These are phyloP conservation scores for Cinnamomum micranthum DNA, from an alignment of 164 flowering plant genomes.

Conservation along the genomic window DNA sequence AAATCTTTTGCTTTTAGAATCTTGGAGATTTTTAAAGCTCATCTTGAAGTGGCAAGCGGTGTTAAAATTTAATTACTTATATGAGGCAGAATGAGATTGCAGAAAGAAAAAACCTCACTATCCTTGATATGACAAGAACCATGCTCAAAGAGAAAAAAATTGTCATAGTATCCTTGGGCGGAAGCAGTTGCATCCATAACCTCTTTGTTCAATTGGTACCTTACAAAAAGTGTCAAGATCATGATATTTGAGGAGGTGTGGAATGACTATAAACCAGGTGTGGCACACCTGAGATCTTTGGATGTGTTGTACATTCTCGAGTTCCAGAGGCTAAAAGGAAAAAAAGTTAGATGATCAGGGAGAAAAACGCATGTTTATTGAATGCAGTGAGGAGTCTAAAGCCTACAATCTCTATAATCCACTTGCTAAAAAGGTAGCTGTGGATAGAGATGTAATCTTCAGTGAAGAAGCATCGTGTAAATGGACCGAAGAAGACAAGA, in stretches of 20 bases:
- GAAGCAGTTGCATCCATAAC: neutral
- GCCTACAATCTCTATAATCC: no score
- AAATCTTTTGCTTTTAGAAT: neutral
- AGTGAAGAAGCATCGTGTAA: no score
- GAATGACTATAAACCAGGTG: neutral
- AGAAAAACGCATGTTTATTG: no score
- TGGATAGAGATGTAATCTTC: no score
- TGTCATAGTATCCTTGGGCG: neutral
- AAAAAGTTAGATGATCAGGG: no score
- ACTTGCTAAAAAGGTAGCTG: no score
- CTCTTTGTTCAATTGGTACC: neutral
- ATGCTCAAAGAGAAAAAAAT: neutral
- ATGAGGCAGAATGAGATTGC: neutral
- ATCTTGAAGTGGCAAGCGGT: neutral
- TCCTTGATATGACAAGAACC: neutral
- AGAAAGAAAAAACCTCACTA: neutral
- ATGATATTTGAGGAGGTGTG: neutral
- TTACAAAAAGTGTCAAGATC: neutral
- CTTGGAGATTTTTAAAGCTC: neutral
- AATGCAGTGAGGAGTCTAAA: no score
- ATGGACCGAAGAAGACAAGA: no score
- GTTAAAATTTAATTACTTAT: neutral
- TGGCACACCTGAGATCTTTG: neutral
- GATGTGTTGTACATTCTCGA: no score
- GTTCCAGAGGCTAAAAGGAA: no score